Evolutionary conservation across 176 grass and related monocot species (phyloP).

Genomic region (Bonia amplexicaulis): DNA sequence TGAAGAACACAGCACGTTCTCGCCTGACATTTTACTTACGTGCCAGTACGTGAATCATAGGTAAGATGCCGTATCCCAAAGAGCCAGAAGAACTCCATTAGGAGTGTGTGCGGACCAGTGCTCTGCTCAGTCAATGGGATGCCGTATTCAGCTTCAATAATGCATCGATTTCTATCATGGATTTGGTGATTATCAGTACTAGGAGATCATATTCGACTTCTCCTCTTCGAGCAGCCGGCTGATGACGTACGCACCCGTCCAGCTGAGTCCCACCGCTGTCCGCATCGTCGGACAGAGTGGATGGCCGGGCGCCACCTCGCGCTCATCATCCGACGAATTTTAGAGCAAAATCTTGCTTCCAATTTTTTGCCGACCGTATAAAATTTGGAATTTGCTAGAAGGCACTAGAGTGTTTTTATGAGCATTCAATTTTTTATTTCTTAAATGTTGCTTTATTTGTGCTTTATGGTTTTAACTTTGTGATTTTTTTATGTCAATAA

Average conservation of each 20-base stretch:
- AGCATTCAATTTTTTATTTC: no score
- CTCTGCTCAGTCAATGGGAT: background rate
- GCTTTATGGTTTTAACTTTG: no score
- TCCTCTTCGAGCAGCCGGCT: background rate
- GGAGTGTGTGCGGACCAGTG: no score
- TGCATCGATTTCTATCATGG: background rate
- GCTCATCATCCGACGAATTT: background rate
- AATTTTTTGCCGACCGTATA: no score
- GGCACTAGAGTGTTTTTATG: no score
- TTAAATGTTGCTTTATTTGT: no score
- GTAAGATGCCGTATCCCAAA: no score
- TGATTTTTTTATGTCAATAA: no score
- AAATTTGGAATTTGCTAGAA: no score
- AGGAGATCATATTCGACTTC: constrained; percentile 9
- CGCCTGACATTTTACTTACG: background rate
- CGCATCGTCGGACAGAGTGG: background rate
- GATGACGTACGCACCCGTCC: background rate
- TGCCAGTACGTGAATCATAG: no score
- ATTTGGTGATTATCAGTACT: background rate
- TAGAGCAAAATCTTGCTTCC: no score
- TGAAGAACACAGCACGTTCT: background rate
- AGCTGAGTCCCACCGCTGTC: background rate
- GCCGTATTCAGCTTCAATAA: background rate
- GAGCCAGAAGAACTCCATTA: no score
- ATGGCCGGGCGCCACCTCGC: background rate